Evolutionary conservation across 176 grass and related monocot species (phyloP).

Genomic region (Pontederia paniculata): DNA sequence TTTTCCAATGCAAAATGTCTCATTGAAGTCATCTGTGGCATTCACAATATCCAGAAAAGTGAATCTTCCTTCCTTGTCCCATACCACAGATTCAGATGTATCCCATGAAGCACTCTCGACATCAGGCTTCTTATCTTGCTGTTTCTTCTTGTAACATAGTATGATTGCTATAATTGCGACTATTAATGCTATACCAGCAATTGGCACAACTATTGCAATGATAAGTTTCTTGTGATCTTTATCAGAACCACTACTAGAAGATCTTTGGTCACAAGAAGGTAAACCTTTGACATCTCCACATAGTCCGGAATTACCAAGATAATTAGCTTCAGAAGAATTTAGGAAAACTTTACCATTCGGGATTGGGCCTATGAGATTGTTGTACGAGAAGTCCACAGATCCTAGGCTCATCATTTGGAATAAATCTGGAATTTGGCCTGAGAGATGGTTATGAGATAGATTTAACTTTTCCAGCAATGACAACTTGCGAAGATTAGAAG

Average conservation of each 20-base stretch:
- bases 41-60: conserved; percentile 59
- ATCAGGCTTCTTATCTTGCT: conserved; percentile 11
- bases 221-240: conserved; percentile 31
- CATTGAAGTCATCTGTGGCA: conserved; percentile 69
- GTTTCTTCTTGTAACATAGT: conserved; percentile 17
- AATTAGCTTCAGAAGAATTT: conserved; percentile 31
- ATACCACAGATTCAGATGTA: conserved; percentile 48
- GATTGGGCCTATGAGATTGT: conserved; percentile 50
- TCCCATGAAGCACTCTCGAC: conserved; percentile 31
- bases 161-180: conserved; percentile 1
- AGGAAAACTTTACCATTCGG: conserved; percentile 44
- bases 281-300: conserved; percentile 48
- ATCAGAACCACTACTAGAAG: conserved; percentile 5
- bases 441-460: conserved; percentile 64
- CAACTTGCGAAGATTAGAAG: conserved; percentile 49
- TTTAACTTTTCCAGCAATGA: conserved; percentile 45
- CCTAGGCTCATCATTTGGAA: conserved; percentile 60
- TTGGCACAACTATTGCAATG: conserved; percentile 26
- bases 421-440: conserved; percentile 47
- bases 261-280: conserved; percentile 17
- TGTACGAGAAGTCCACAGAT: conserved; percentile 80
- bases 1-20: conserved; percentile 63
- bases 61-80: conserved; percentile 55
- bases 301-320: conserved; percentile 45
- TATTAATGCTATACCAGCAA: conserved; percentile 15